Base-by-base conservation (phyloP, 2,329 filamentous ascomycete species). In the Scedosporium dehoogii region DNA sequence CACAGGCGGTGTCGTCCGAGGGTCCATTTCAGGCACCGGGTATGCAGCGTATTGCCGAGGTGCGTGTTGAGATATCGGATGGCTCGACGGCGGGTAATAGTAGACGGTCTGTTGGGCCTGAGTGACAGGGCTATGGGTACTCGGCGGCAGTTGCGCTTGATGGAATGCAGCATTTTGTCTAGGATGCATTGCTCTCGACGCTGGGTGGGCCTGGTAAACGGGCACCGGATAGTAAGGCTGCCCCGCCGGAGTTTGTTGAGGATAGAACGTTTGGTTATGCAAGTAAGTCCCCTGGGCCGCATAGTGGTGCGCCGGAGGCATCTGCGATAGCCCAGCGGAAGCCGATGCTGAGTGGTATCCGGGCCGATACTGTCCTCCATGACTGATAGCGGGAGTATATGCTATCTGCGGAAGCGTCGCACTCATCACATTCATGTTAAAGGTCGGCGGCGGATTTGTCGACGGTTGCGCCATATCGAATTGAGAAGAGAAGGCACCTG, bases 371-470 rank as follows among this genome's bases (percentile, higher is more conserved):
- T 18, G 59, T 38, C 69, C 70, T 41, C 73, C 73, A 48, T 70
- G 67, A 59, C 76, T 75, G 51, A 75, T 76, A 7, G 69, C 70
- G 33, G 71, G 70, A 63, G 74, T 74, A 67, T 78, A 80, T 6
- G 68, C 69, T 25, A 70, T 64, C 41, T 75, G 73, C 0, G 80
- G 80, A 33, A 83, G 71, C 58, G 77, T 70, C 65, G 72, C 76
- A 33, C 72, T 71, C 73, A 84, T 75, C 27, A 10, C 33, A 18
- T 23, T 70, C 79, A 83, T 81, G 66, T 79, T 80, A 69, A 79
- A 83, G 6, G 67, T 14, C 68, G 67, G 38, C 63, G 61, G 1
- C 63, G 66, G 4, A 67, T 60, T 41, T 64, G 65, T 41, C 16
- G 63, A 56, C 18, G 67, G 64, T 44, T 71, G 69, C 55, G 72